A percentile compares a stretch with the other conserved stretches of the same genome.
phyloP scores from a whole-genome alignment of 2,329 filamentous ascomycete genomes.

The Hypoxylon sp. region DNA sequence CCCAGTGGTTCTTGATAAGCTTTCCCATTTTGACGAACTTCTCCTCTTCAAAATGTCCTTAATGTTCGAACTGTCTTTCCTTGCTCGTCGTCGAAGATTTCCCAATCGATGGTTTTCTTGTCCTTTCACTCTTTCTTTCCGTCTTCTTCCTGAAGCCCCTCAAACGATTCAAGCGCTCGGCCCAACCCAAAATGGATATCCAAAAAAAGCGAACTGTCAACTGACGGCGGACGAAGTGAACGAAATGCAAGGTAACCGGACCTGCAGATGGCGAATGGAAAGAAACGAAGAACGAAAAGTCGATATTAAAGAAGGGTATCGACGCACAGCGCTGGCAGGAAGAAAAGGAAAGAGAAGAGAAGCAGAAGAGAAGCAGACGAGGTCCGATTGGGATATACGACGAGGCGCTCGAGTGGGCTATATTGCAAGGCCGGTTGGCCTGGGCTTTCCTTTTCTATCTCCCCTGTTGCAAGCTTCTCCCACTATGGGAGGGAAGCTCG shows the following conservation, averaged over 20 bases:
- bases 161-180: slow-evolving; percentile 41
- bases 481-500: slow-evolving; percentile 54
- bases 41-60: slow-evolving; percentile 35
- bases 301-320: slow-evolving; percentile 66
- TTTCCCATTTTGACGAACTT: slow-evolving; percentile 78
- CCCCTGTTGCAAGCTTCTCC: slow-evolving; percentile 53
- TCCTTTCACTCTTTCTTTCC: slow-evolving; percentile 37
- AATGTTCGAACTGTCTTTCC: slow-evolving; percentile 29
- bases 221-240: slow-evolving; percentile 42
- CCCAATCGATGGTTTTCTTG: slow-evolving; percentile 24
- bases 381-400: slow-evolving; percentile 38
- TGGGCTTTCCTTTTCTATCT: slow-evolving; percentile 44
- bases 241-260: slow-evolving; percentile 63
- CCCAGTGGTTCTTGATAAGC: slow-evolving; percentile 99
- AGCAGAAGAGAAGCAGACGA: slow-evolving; percentile 47
- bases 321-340: slow-evolving; percentile 62
- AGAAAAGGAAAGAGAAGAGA: slow-evolving; percentile 50
- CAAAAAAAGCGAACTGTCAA: slow-evolving; percentile 36
- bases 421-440: slow-evolving; percentile 51
- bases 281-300: slow-evolving; percentile 47
- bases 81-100: slow-evolving; percentile 33
- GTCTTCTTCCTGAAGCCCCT: slow-evolving; percentile 38
- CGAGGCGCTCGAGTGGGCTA: slow-evolving; percentile 49
- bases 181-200: slow-evolving; percentile 32
- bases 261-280: slow-evolving; percentile 56